Conservation (phyloP, 768 basidiomycete genomes). For the Pleurotus djamor region DNA sequence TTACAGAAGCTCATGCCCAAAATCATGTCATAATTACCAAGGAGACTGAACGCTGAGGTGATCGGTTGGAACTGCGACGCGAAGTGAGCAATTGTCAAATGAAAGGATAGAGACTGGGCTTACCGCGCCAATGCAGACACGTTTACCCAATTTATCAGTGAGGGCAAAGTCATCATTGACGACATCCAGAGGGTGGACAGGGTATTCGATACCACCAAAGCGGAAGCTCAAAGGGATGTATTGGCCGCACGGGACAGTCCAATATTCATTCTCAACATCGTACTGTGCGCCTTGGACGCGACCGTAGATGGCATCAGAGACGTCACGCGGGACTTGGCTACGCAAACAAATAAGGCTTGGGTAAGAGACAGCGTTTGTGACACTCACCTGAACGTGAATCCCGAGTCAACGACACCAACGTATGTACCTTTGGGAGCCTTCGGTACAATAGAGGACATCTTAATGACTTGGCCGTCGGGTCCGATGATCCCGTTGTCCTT, state of each 20-base stretch:
- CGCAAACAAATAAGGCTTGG: background rate
- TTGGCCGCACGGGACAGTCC: conserved; percentile 77
- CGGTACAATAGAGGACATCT: conserved; percentile 64
- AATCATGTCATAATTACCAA: conserved; percentile 81
- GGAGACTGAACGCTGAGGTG: conserved; percentile 73
- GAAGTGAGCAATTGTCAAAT: conserved; percentile 8
- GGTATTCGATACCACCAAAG: conserved; percentile 67
- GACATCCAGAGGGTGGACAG: conserved; percentile 73
- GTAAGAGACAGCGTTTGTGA: no score
- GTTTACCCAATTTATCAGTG: conserved; percentile 43
- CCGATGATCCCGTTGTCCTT: conserved; percentile 66
- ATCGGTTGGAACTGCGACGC: conserved; percentile 73
- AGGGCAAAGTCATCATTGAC: conserved; percentile 57
- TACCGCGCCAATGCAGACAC: conserved; percentile 68
- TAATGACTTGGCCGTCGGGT: conserved; percentile 67
- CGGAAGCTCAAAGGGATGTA: conserved; percentile 68
- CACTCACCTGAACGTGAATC: conserved; percentile 45
- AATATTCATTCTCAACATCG: conserved; percentile 50
- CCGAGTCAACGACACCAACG: conserved; percentile 75
- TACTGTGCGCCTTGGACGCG: conserved; percentile 73
- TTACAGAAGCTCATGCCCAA: conserved; percentile 79
- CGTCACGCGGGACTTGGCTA: conserved; percentile 54
- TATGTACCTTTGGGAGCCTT: conserved; percentile 61
- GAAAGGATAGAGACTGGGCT: conserved; percentile 20
- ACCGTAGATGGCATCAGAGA: conserved; percentile 81